Evolutionary conservation across 495 filamentous ascomycete species (phyloP).

Genomic region (Trypethelium eluteriae): DNA sequence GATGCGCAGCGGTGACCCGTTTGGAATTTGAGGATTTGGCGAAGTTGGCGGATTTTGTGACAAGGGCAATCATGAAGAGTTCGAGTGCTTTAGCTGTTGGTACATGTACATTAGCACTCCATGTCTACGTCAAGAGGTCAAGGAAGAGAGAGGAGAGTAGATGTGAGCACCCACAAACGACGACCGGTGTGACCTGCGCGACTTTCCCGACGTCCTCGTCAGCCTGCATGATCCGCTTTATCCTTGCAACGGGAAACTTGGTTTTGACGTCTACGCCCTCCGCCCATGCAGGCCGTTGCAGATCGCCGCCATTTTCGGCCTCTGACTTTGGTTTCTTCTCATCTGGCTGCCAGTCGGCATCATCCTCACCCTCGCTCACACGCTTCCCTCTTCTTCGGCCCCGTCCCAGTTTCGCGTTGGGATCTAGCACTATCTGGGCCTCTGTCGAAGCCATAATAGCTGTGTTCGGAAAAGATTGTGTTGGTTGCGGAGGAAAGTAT

Average conservation of each 20-base stretch:
- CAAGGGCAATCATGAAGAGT: constrained; percentile 92
- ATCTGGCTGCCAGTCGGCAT: constrained; percentile 1
- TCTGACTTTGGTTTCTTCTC: constrained; percentile 18
- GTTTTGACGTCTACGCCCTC: constrained; percentile 69
- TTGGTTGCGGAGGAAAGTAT: constrained; percentile 10
- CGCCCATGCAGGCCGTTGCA: constrained; percentile 16
- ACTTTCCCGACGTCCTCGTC: constrained; percentile 99
- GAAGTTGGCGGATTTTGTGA: constrained; percentile 69
- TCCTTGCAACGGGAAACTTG: constrained; percentile 94
- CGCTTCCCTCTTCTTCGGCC: constrained; percentile 2
- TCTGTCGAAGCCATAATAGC: background rate
- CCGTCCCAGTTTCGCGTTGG: background rate
- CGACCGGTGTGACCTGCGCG: constrained; percentile 89
- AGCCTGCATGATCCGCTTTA: constrained; percentile 99
- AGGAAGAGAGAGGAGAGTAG: too few relatives aligned
- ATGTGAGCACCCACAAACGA: constrained; percentile 58
- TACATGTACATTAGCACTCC: constrained; percentile 17
- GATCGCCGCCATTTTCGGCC: constrained; percentile 13
- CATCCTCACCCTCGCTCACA: background rate
- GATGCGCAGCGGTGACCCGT: constrained; percentile 78
- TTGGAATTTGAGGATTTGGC: constrained; percentile 76
- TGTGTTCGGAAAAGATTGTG: background rate
- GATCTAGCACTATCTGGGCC: background rate
- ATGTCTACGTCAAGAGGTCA: background rate
- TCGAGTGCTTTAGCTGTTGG: constrained; percentile 72